Percentiles rank a stretch among this genome's conserved stretches.
These are phyloP conservation scores for Pichia phayaonensis DNA, from an alignment of 805 yeast genomes.

Conservation along the genomic window DNA sequence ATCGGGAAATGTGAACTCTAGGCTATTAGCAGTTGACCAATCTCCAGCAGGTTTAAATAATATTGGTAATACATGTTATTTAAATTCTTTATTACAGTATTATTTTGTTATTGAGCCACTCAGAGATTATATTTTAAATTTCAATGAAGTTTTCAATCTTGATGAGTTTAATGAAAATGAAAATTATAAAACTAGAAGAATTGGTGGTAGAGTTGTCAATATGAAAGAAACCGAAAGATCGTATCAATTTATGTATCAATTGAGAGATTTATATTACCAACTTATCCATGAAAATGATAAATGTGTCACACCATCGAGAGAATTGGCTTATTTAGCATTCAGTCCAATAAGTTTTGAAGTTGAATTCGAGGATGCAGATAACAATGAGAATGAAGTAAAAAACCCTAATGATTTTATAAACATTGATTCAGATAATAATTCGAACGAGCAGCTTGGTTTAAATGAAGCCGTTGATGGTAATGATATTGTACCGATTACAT, in stretches of 20 bases:
- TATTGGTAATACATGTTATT: conserved; percentile 92
- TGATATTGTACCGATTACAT: conserved; percentile 5
- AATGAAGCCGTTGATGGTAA: not conserved
- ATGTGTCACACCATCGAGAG: conserved; percentile 74
- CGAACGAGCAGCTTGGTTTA: not conserved
- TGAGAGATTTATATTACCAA: conserved; percentile 60
- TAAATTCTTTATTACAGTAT: conserved; percentile 85
- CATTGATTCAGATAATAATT: not conserved
- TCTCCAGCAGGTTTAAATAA: conserved; percentile 93
- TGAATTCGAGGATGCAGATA: conserved; percentile 6
- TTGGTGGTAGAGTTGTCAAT: conserved; percentile 84
- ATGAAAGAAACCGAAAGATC: conserved; percentile 73
- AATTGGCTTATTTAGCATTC: conserved; percentile 82
- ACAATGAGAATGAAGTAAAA: not conserved
- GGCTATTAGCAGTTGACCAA: conserved; percentile 49
- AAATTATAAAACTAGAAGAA: conserved; percentile 45
- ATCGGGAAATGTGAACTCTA: conserved; percentile 56
- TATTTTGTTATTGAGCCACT: conserved; percentile 82
- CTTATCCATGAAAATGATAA: conserved; percentile 57
- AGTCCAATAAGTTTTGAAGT: conserved; percentile 64
- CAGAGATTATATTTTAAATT: conserved; percentile 54
- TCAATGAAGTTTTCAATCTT: conserved; percentile 32
- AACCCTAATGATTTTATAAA: not conserved
- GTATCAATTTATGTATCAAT: conserved; percentile 67
- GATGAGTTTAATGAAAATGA: conserved; percentile 25